Conservation (phyloP, 2,329 filamentous ascomycete genomes). For the Juglanconis juglandina region DNA sequence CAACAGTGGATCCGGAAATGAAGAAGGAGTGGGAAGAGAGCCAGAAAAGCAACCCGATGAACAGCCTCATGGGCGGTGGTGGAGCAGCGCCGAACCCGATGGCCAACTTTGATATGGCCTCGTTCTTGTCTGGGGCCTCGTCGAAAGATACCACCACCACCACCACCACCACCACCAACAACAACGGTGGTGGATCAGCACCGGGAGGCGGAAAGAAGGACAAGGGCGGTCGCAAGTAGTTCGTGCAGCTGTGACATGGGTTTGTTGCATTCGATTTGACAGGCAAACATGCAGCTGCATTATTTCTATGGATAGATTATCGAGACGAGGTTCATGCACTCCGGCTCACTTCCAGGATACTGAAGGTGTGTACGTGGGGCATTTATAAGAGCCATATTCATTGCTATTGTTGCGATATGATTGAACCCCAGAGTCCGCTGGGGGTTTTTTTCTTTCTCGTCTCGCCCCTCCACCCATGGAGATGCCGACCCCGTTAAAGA, state of each 20-base stretch:
- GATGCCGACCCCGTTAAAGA: neutral
- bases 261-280: too few species aligned
- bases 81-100: constrained; percentile 38
- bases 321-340: neutral
- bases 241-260: neutral
- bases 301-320: neutral
- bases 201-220: neutral
- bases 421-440: neutral
- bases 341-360: neutral
- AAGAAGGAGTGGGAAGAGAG: constrained; percentile 88
- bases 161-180: constrained; percentile 20
- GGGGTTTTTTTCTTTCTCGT: neutral
- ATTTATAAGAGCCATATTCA: neutral
- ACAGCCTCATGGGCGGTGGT: constrained; percentile 46
- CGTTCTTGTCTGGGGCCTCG: constrained; percentile 56
- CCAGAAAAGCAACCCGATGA: constrained; percentile 71
- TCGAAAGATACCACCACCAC: neutral
- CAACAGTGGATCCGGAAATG: constrained; percentile 90
- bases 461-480: neutral
- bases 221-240: constrained; percentile 3
- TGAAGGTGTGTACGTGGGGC: too few species aligned
- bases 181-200: constrained; percentile 27
- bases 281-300: neutral
- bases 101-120: constrained; percentile 59
- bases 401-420: neutral